Evolutionary conservation across 2,329 filamentous ascomycete species (phyloP), one percentile per base, ranked within the genome.

Genomic region (Aspergillus sp.): DNA sequence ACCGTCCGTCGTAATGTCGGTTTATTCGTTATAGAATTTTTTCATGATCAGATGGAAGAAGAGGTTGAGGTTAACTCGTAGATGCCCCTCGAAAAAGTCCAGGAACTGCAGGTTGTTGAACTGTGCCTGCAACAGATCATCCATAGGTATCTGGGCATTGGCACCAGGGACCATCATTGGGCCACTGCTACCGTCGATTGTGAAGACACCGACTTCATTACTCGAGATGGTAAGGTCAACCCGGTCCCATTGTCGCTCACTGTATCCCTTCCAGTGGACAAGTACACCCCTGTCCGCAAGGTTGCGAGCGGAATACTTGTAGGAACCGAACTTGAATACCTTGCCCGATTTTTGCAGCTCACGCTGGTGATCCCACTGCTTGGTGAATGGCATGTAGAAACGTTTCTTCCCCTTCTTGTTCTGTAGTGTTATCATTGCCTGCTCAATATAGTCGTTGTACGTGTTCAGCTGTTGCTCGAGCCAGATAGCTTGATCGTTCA

Each of bases 361-460:
- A 53, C 90, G 85, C 72, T 97, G 90, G 69, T 98, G 93, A 68
- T 96, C 95, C 81, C 95, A 98, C 68, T 98, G 93, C 62, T 95
- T 95, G 26, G 91, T 96, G 66, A 98, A 98, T 10, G 93, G 93
- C 66, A 98, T 79, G 44, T 96, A 78, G 76, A 96, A 96, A 42
- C 86, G 82, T 67, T 94, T 95, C 73, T 94, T 94, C 49, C 85
- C 90, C 70, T 96, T 96, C 68, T 96, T 95, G 70, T 88, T 95
- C 67, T 97, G 93, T 46, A 98, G 76, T 5, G 94, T 98, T 47
- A 90, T 79, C 88, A 98, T 96, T 39, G 93, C 91, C 67, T 95
- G 90, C 71, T 98, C 94, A 61, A 98, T 95, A 69, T 98, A 98
- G 71, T 98, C 90, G 64, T 98, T 95, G 71, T 98, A 98, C 52